phyloP scores from a whole-genome alignment of 2,329 filamentous ascomycete genomes.

The Pseudogymnoascus sp. region DNA sequence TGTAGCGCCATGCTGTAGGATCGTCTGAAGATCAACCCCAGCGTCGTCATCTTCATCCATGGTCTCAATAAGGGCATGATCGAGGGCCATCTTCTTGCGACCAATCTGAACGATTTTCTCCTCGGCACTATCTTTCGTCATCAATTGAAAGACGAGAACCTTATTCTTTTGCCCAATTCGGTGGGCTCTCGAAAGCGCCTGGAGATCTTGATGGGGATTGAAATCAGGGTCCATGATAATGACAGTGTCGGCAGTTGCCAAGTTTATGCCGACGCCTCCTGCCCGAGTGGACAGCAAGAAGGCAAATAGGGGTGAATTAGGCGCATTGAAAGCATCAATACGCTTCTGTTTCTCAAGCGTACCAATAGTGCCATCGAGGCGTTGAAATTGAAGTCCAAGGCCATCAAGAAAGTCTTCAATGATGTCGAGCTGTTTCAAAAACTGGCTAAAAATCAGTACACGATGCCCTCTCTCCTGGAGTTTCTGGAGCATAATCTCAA shows the following conservation, averaged over 20 bases:
- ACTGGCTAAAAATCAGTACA: slow-evolving; percentile 93
- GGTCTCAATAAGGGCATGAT: slow-evolving; percentile 87
- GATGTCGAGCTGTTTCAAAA: slow-evolving; percentile 78
- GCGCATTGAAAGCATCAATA: slow-evolving; percentile 88
- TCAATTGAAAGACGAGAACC: slow-evolving; percentile 88
- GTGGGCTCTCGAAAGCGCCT: slow-evolving; percentile 88
- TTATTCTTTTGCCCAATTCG: slow-evolving; percentile 95
- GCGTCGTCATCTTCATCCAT: slow-evolving; percentile 79
- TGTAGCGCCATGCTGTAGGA: slow-evolving; percentile 78
- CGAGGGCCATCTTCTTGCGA: slow-evolving; percentile 89
- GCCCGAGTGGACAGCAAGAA: slow-evolving; percentile 91
- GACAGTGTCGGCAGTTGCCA: slow-evolving; percentile 93
- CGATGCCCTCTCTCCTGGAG: slow-evolving; percentile 77
- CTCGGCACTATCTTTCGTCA: slow-evolving; percentile 81
- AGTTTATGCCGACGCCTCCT: slow-evolving; percentile 93
- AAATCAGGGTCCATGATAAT: slow-evolving; percentile 95
- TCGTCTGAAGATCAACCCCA: slow-evolving; percentile 73
- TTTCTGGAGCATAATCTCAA: slow-evolving; percentile 81
- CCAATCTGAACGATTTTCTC: slow-evolving; percentile 96
- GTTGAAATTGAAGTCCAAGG: slow-evolving; percentile 62
- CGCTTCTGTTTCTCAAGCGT: slow-evolving; percentile 85
- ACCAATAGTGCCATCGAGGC: slow-evolving; percentile 76
- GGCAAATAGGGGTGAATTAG: slow-evolving; percentile 72
- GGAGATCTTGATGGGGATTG: slow-evolving; percentile 95
- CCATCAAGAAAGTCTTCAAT: slow-evolving; percentile 84